Percentiles rank a stretch among this genome's conserved stretches.
These are phyloP conservation scores for Blastocystis sp. DNA, from an alignment of 352 stramenopile species.

Conservation along the genomic window DNA sequence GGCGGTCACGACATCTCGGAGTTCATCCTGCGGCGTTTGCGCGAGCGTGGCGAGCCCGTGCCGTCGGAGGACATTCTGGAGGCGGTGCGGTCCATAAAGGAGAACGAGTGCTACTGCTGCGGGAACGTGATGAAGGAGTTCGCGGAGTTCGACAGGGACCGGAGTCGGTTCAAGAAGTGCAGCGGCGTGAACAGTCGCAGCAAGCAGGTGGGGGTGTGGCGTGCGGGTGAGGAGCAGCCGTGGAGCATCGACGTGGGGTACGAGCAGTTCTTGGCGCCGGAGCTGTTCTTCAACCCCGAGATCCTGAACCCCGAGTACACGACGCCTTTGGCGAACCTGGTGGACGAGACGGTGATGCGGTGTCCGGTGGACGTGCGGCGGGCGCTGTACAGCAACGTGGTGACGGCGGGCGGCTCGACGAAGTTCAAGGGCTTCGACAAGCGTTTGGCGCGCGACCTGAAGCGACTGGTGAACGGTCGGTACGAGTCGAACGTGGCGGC, in stretches of 20 bases:
- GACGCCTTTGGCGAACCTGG: constrained; percentile 85
- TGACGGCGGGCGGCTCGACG: constrained; percentile 81
- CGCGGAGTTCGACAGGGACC: constrained; percentile 88
- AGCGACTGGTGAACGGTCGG: constrained; percentile 84
- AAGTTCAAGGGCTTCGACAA: constrained; percentile 94
- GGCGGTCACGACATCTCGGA: constrained; percentile 88
- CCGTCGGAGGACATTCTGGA: constrained; percentile 83
- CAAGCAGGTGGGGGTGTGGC: not conserved
- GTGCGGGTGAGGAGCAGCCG: not conserved
- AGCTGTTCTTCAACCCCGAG: constrained; percentile 94
- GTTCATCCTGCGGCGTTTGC: constrained; percentile 86
- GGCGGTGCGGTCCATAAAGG: constrained; percentile 86
- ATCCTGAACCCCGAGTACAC: constrained; percentile 90
- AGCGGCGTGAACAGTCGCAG: constrained; percentile 73
- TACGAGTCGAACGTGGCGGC: constrained; percentile 80
- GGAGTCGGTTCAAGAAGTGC: constrained; percentile 86
- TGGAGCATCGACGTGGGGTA: no score
- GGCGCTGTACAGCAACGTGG: constrained; percentile 73
- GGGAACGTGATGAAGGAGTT: constrained; percentile 90
- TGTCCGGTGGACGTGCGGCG: constrained; percentile 89
- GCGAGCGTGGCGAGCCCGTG: constrained; percentile 85
- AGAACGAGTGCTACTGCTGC: constrained; percentile 90
- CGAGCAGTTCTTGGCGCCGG: constrained; percentile 58
- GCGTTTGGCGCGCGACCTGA: constrained; percentile 88
- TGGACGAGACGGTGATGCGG: constrained; percentile 89